Base-by-base conservation (phyloP, 352 stramenopile species). In the Pythium guiyangense region DNA sequence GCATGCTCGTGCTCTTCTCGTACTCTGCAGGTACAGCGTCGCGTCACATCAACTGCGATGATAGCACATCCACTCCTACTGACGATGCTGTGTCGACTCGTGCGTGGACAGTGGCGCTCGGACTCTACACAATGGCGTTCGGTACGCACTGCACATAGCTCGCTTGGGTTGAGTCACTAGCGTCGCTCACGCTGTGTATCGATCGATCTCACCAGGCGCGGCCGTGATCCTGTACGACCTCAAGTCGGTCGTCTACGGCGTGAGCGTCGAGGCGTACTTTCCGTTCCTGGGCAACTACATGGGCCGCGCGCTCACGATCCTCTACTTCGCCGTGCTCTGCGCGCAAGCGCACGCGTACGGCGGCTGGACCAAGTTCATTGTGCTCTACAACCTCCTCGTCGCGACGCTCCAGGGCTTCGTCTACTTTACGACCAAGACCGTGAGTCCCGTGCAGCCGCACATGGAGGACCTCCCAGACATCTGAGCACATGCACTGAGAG, bases 201-300 rank as follows among this genome's bases (percentile, higher is more conserved):
- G 15, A 35, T 49, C n/a, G 35, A 2, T 37, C 31, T 10, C 17
- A 50, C 0, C 65, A 90, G 81, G 84, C 25, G 74, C 67, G n/a
- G 66, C 65, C 4, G 74, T 90, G 57, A 88, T 94, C 52, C 69
- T 94, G 57, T 92, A 89, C 52, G 84, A 94, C 61, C 69, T 94
- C 45, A 94, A 94, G 67, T 88, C 80, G 15, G 71, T 92, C 49
- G 79, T 94, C 31, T 80, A 90, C 60, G 81, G 82, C 54, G 65
- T 94, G 54, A 91, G 79, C 49, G 70, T 94, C 52, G 84, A 94
- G 64, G 67, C 75, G 62, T 94, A 88, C 63, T 79, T 94, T 46
- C 84, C 84, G n/a, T 94, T 94, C 62, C 62, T 94, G 11, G 80
- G 82, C 62, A 94, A 92, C 63, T 92, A 92, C 64, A 84, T 94